Evolutionary conservation across 257 asterid genomes (phyloP).

Genomic region (Mitragyna speciosa): DNA sequence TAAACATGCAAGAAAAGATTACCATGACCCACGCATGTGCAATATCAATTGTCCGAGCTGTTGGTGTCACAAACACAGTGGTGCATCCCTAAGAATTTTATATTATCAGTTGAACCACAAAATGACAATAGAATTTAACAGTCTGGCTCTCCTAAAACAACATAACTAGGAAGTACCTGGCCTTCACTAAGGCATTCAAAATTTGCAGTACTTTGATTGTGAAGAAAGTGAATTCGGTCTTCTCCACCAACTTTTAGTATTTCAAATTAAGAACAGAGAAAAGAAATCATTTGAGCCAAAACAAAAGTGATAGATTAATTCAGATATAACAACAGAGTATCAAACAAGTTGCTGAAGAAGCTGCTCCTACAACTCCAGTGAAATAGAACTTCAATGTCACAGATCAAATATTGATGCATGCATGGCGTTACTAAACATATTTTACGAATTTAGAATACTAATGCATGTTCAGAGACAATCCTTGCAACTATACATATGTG

Average conservation of each 20-base stretch:
- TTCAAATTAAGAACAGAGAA: constrained; percentile 23
- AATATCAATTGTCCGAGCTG: constrained; percentile 94
- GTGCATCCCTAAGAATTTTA: constrained; percentile 73
- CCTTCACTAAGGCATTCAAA: constrained; percentile 82
- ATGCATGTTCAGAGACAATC: neutral
- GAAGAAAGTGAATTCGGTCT: constrained; percentile 87
- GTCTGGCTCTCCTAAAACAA: constrained; percentile 12
- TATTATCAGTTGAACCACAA: constrained; percentile 13
- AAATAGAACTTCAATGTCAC: neutral
- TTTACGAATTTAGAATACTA: neutral
- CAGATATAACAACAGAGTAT: constrained; percentile 1
- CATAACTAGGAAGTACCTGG: constrained; percentile 56
- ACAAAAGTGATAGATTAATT: neutral
- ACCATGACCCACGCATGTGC: constrained; percentile 95
- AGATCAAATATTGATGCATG: neutral
- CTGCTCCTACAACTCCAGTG: neutral
- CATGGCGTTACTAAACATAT: neutral
- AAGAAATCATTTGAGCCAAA: neutral
- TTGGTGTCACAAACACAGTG: constrained; percentile 91
- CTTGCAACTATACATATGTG: neutral
- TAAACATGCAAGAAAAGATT: constrained; percentile 27
- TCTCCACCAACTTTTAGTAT: constrained; percentile 80
- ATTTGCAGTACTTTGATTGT: constrained; percentile 96
- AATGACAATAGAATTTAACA: constrained; percentile 6
- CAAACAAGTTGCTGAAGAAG: neutral